Evolutionary conservation across 163 green algal genomes (phyloP), one percentile per base, ranked within the genome.

Genomic region (Scenedesmus sp.): DNA sequence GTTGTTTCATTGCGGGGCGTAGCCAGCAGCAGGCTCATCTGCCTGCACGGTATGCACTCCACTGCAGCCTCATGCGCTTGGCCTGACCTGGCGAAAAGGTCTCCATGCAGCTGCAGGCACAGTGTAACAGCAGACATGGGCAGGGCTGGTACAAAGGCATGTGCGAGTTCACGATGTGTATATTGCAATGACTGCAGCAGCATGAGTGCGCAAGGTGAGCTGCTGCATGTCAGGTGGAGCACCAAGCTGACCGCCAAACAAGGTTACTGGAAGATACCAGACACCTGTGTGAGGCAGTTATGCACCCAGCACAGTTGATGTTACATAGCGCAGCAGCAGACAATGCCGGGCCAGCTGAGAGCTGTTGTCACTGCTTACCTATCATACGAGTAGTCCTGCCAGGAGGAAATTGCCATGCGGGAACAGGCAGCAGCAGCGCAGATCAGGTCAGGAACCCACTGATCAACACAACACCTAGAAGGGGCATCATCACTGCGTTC

Each of bases 81-180:
- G 12, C 81, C 30, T 86, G 81, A 33, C 81, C 81, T n/a, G 30
- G 3, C 30, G 81, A 53, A 30, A 86, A 86, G 46, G 7, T 33
- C 30, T 53, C 42, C 83, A 89, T 89, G 83, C 83, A 89, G 12
- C 65, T 76, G 65, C 65, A 76, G 65, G 65, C 7, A 40, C 61
- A 73, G 12, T 3, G 24, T 24, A 73, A 33, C n/a, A 33, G 24
- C 18, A 9, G 20, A 35, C 13, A 35, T n/a, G 2, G 20, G 22
- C 59, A 72, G 59, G 20, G 20, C 9, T 5, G 4, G 59, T 24
- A 35, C 33, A 12, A 16, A 61, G 51, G 1, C 51, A 26, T 1
- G 9, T 61, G 51, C 22, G 51, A 53, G 46, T 53, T 53, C 46
- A 53, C 10, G 6, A 10, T 6, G 46, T 53, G 46, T 10, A 53